Evolutionary conservation across 768 basidiomycete genomes (phyloP), one percentile per base, ranked within the genome.

Genomic region (Collybiopsis confluens): DNA sequence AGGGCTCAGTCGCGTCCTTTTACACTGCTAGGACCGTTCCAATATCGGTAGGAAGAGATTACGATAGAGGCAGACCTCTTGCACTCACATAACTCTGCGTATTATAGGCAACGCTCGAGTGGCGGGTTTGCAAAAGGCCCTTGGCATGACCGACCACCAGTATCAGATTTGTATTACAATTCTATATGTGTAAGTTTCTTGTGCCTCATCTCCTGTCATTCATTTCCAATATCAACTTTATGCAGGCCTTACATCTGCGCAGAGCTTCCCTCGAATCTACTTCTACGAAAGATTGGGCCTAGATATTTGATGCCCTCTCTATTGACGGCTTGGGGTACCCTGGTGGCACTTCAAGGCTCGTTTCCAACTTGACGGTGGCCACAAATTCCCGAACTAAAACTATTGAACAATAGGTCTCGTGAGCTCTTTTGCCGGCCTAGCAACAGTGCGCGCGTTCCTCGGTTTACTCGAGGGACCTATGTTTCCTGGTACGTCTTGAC

Each of bases 381-480:
- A n/a, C n/a, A n/a, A n/a, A n/a, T n/a, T n/a, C n/a, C n/a, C n/a
- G n/a, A n/a, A n/a, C n/a, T n/a, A n/a, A n/a, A n/a, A n/a, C n/a
- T n/a, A n/a, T 23, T 27, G 5, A 13, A 35, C 15, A 9, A 50
- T n/a, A 78, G 79, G 80, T 1, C 58, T 78, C 13, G 73, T 83
- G 24, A 66, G 64, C 7, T 72, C 66, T 6, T 78, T 78, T 58
- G 66, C 65, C 10, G 77, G 81, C 2, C 70, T 85, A 20, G 63
- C 82, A 18, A 70, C 70, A 3, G 78, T 74, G 48, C 67, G 84
- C 20, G 73, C 79, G 45, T 71, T 82, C 54, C 67, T 83, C 5
- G 83, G 83, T 3, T 61, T 78, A 18, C 53, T 77, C 23, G 80
- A 83, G 68, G 83, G 81, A 60, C 69, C 60, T 1, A 59, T 62